These are phyloP conservation scores for Botrytis pseudocinerea DNA, from an alignment of 2,329 filamentous ascomycete genomes.

Conservation along the genomic window DNA sequence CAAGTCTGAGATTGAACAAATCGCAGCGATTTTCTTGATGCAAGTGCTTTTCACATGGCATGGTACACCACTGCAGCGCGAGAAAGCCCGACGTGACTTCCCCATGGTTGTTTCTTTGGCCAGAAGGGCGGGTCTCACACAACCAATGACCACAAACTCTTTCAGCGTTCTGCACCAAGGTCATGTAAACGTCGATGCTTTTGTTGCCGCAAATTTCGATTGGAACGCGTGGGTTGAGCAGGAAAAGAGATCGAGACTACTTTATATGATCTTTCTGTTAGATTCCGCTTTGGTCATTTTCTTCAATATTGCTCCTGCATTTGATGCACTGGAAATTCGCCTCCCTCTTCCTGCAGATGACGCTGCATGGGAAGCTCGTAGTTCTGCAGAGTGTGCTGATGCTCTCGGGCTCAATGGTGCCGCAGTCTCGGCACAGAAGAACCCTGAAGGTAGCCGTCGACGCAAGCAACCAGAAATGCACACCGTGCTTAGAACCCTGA, in stretches of 20 bases:
- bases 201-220: conserved; percentile 56
- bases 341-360: conserved; percentile 73
- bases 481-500: conserved; percentile 60
- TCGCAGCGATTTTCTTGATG: conserved; percentile 66
- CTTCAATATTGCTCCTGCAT: conserved; percentile 66
- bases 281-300: conserved; percentile 68
- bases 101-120: conserved; percentile 57
- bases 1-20: conserved; percentile 59
- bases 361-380: conserved; percentile 69
- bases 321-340: conserved; percentile 64
- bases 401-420: conserved; percentile 64
- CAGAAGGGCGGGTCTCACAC: conserved; percentile 57
- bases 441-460: conserved; percentile 62
- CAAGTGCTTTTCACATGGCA: conserved; percentile 68
- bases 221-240: conserved; percentile 71
- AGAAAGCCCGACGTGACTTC: conserved; percentile 61
- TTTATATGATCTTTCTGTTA: conserved; percentile 64
- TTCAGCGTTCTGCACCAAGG: conserved; percentile 64
- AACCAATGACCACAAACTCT: conserved; percentile 51
- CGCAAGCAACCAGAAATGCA: conserved; percentile 65
- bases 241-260: conserved; percentile 64
- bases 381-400: conserved; percentile 59
- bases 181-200: conserved; percentile 48
- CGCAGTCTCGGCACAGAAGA: conserved; percentile 54
- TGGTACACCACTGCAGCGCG: conserved; percentile 64